Evolutionary conservation across 164 flowering plant genomes (phyloP).

Genomic region (Cinnamomum micranthum): DNA sequence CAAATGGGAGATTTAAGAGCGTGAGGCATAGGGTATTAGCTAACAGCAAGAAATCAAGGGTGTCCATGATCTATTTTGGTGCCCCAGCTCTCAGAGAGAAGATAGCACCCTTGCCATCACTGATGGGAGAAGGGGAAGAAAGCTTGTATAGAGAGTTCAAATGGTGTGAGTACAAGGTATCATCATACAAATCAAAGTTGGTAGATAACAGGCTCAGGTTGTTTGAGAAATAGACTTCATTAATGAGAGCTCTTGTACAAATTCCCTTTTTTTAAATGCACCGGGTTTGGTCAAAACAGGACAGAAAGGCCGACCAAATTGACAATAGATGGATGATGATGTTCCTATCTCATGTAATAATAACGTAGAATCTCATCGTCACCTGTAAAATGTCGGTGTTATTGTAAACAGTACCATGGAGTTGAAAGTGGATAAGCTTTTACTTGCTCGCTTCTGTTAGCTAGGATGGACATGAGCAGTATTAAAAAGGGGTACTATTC

Average conservation of each 20-base stretch:
- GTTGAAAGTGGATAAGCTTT: background rate
- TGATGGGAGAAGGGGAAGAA: conserved; percentile 56
- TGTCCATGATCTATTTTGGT: conserved; percentile 87
- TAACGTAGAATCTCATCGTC: background rate
- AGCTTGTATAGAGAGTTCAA: conserved; percentile 85
- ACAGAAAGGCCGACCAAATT: conserved; percentile 10
- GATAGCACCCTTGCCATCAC: conserved; percentile 46
- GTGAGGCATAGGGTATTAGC: conserved; percentile 85
- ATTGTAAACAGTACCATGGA: background rate
- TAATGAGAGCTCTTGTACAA: conserved; percentile 12
- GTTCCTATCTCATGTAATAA: background rate
- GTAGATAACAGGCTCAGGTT: conserved; percentile 63
- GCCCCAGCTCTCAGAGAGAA: conserved; percentile 63
- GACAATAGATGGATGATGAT: conserved; percentile 10
- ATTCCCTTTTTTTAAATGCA: conserved; percentile 15
- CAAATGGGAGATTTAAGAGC: conserved; percentile 83
- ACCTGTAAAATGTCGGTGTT: background rate
- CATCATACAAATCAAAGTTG: conserved; percentile 66
- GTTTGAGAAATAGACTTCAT: conserved; percentile 36
- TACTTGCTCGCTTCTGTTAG: background rate
- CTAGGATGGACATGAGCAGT: background rate
- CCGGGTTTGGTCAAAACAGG: conserved; percentile 10
- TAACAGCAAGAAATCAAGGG: conserved; percentile 49
- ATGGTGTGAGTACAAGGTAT: conserved; percentile 74
- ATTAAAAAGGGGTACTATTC: too few species aligned